Percentiles rank a stretch among this genome's conserved stretches.
Conservation (phyloP, 345 rosid genomes). For the Laguncularia racemosa region DNA sequence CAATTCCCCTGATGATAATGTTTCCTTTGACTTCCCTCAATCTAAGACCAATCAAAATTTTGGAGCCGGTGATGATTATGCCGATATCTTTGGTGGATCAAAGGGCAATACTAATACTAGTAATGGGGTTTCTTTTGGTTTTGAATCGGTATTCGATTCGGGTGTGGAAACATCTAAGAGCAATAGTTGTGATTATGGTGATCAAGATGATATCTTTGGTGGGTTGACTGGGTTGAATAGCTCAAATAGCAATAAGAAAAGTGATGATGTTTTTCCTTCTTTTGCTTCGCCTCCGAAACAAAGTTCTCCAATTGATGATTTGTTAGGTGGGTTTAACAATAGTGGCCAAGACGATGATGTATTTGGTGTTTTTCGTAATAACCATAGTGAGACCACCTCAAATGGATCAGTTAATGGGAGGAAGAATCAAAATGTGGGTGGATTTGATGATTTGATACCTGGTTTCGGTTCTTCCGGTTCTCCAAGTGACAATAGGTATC, state of each 20-base stretch:
- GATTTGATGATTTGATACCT: slow-evolving; percentile 60
- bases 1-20: slow-evolving; percentile 21
- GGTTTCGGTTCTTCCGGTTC: slow-evolving; percentile 56
- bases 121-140: slow-evolving; percentile 35
- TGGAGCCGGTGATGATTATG: slow-evolving; percentile 32
- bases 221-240: slow-evolving; percentile 28
- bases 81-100: slow-evolving; percentile 41
- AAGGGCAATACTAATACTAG: slow-evolving; percentile 11
- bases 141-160: slow-evolving; percentile 37
- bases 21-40: slow-evolving; percentile 19
- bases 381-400: background rate
- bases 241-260: slow-evolving; percentile 20
- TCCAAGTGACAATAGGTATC: slow-evolving; percentile 28
- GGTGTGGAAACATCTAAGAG: slow-evolving; percentile 22
- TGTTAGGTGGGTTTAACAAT: slow-evolving; percentile 40
- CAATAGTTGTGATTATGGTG: slow-evolving; percentile 7
- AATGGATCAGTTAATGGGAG: slow-evolving; percentile 16
- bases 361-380: slow-evolving; percentile 2
- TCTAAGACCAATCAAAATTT: slow-evolving; percentile 19
- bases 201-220: slow-evolving; percentile 51
- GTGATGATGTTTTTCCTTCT: slow-evolving; percentile 36
- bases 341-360: background rate
- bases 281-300: slow-evolving; percentile 35
- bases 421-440: slow-evolving; percentile 19
- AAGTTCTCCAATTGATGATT: slow-evolving; percentile 33